Evolutionary conservation across 768 basidiomycete species (phyloP).

Genomic region (Cyclocybe cylindracea): DNA sequence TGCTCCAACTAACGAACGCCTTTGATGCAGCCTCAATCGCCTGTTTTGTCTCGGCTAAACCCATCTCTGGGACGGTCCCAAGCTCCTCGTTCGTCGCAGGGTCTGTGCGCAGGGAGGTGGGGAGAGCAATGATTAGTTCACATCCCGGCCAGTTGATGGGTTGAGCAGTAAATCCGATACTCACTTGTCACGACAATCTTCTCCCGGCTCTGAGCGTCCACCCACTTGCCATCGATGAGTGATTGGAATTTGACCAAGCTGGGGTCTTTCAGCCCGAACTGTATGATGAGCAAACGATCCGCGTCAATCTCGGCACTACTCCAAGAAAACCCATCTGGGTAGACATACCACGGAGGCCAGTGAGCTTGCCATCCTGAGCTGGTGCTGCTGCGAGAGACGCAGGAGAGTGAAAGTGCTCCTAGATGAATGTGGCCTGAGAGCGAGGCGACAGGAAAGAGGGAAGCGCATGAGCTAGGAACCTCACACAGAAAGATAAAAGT

Average conservation of each 20-base stretch:
- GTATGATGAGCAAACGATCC: background rate
- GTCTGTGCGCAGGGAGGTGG: constrained; percentile 46
- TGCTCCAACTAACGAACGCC: constrained; percentile 86
- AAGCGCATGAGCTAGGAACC: too few species aligned
- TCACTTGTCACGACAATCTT: constrained; percentile 77
- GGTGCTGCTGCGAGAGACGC: background rate
- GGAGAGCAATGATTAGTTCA: background rate
- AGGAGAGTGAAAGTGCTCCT: background rate
- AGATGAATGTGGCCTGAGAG: too few species aligned
- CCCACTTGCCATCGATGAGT: constrained; percentile 84
- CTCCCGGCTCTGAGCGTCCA: constrained; percentile 73
- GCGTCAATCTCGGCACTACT: background rate
- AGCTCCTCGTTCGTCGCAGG: constrained; percentile 85
- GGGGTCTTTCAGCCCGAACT: constrained; percentile 81
- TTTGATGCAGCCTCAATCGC: constrained; percentile 82
- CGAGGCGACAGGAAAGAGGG: too few species aligned
- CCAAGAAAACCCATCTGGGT: background rate
- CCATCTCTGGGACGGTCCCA: constrained; percentile 90
- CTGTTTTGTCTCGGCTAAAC: constrained; percentile 74
- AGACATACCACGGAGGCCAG: constrained; percentile 38
- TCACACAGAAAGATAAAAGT: too few species aligned
- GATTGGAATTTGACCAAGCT: constrained; percentile 75
- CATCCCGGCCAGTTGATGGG: too few species aligned
- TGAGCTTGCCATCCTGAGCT: constrained; percentile 63
- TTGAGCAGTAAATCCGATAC: constrained; percentile 23